A percentile compares a stretch with the other conserved stretches of the same genome.
phyloP scores from a whole-genome alignment of 179 eudicot species.

The Gypsophila paniculata region DNA sequence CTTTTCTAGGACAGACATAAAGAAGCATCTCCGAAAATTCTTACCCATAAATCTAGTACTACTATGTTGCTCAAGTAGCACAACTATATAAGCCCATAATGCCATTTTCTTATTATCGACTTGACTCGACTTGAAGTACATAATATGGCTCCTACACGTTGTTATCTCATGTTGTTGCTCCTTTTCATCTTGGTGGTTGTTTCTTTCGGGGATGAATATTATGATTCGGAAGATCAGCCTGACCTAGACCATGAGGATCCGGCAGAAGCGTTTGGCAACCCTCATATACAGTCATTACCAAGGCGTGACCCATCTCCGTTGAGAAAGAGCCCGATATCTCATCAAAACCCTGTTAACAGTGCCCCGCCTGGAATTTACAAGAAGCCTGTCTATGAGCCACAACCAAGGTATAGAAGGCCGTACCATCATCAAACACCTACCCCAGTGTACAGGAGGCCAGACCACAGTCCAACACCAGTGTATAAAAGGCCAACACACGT shows the following conservation, averaged over 20 bases:
- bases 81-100: background rate
- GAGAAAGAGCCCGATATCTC: background rate
- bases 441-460: constrained; percentile 11
- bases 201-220: constrained; percentile 7
- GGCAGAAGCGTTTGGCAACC: background rate
- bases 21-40: background rate
- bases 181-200: background rate
- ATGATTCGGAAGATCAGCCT: background rate
- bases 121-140: background rate
- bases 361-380: constrained; percentile 3
- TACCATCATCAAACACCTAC: constrained; percentile 3
- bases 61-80: background rate
- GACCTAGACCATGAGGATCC: background rate
- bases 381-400: constrained; percentile 14
- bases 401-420: constrained; percentile 9
- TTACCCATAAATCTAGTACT: background rate
- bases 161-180: constrained; percentile 11
- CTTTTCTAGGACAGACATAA: background rate
- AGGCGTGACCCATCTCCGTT: constrained; percentile 2
- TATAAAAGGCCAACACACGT: constrained; percentile 5
- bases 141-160: constrained; percentile 11
- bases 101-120: background rate
- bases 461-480: constrained; percentile 5
- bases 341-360: background rate
- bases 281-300: background rate